phyloP scores from a whole-genome alignment of 2,329 filamentous ascomycete species.

The Pseudonectria buxi region DNA sequence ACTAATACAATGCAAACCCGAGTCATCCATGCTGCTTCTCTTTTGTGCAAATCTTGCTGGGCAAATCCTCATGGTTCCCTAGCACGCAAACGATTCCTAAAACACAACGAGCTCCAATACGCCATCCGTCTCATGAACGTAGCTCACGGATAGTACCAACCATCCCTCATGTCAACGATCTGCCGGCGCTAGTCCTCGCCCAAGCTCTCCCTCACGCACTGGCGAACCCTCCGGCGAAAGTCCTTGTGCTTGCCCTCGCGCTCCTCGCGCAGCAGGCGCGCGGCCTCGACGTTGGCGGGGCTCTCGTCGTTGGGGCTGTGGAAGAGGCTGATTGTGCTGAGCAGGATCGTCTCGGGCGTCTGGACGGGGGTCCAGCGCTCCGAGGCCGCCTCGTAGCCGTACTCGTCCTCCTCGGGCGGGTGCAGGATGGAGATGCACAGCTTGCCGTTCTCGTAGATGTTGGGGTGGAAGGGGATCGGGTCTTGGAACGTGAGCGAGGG shows the following conservation, averaged over 20 bases:
- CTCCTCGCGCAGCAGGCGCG: constrained; percentile 79
- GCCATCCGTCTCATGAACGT: constrained; percentile 13
- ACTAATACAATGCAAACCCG: constrained; percentile 4
- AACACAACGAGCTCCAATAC: constrained; percentile 14
- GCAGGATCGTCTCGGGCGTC: constrained; percentile 85
- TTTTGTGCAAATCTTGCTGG: too few species aligned
- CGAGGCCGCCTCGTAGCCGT: constrained; percentile 82
- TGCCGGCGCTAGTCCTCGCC: constrained; percentile 53
- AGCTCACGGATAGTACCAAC: constrained; percentile 8
- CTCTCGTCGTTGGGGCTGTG: constrained; percentile 91
- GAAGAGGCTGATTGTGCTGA: constrained; percentile 89
- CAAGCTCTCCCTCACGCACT: constrained; percentile 73
- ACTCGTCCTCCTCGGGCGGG: constrained; percentile 87
- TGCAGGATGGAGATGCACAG: constrained; percentile 98
- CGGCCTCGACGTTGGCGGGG: constrained; percentile 91
- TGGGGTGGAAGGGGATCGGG: constrained; percentile 85
- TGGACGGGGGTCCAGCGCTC: constrained; percentile 96
- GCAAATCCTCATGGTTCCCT: too few species aligned
- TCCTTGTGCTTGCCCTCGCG: constrained; percentile 53
- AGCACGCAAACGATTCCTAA: background rate
- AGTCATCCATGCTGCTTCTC: background rate
- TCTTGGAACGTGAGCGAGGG: constrained; percentile 82
- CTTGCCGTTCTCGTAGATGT: constrained; percentile 79
- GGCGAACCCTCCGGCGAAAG: constrained; percentile 71
- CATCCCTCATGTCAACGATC: background rate